These are phyloP conservation scores for Polyporus arcularius DNA, from an alignment of 768 basidiomycete genomes.

Conservation along the genomic window DNA sequence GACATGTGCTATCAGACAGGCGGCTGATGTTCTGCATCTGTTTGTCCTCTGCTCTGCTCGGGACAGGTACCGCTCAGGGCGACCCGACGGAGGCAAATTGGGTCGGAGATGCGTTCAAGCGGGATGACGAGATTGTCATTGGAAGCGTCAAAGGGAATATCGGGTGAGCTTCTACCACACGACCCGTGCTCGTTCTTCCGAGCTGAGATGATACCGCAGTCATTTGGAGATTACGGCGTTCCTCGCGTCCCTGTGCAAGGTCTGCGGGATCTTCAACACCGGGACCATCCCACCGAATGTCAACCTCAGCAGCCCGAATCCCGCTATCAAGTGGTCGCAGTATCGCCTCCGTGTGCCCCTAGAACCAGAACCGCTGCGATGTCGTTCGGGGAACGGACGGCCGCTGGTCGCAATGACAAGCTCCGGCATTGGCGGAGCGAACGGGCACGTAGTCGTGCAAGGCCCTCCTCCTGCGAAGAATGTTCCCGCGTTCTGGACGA, in stretches of 20 bases:
- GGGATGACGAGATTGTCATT: conserved; percentile 37
- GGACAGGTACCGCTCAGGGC: conserved; percentile 42
- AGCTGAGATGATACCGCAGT: conserved; percentile 19
- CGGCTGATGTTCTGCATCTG: neutral
- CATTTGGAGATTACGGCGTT: conserved; percentile 46
- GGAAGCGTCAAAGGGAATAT: conserved; percentile 52
- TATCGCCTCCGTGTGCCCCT: conserved; percentile 39
- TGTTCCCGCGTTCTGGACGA: neutral
- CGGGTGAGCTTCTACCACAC: conserved; percentile 33
- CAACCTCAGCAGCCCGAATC: conserved; percentile 38
- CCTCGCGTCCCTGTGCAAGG: conserved; percentile 46
- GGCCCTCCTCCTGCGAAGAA: conserved; percentile 27
- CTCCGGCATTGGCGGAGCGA: conserved; percentile 47
- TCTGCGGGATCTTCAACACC: conserved; percentile 41
- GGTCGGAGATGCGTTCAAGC: conserved; percentile 41
- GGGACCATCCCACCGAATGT: conserved; percentile 42
- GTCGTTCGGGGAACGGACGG: conserved; percentile 24
- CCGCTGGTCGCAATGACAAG: conserved; percentile 42
- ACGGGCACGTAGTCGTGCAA: conserved; percentile 43
- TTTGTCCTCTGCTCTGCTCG: neutral
- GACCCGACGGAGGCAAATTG: conserved; percentile 55
- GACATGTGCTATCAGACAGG: no score
- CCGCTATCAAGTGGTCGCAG: conserved; percentile 41
- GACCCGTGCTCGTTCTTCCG: neutral
- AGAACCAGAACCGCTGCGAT: conserved; percentile 28